These are phyloP conservation scores for Helianthus annuus DNA, from an alignment of 129 eudicot genomes.

Conservation along the genomic window HanXRQr2.0-SUNRISE NC_035437.2:887822-888321, in stretches of 20 bases:
- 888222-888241: constrained; percentile 77
- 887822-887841: constrained; percentile 93
- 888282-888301: constrained; percentile 74
- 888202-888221: constrained; percentile 69
- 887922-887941: constrained; percentile 83
- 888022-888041: constrained; percentile 71
- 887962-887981: constrained; percentile 55
- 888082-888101: constrained; percentile 67
- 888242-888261: constrained; percentile 73
- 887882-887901: constrained; percentile 90
- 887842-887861: constrained; percentile 94
- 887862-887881: constrained; percentile 62
- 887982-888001: constrained; percentile 74
- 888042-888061: constrained; percentile 85
- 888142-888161: constrained; percentile 67
- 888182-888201: constrained; percentile 83
- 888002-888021: constrained; percentile 82
- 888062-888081: constrained; percentile 75
- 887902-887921: constrained; percentile 73
- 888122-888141: constrained; percentile 80
- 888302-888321: constrained; percentile 70
- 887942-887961: constrained; percentile 84
- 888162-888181: constrained; percentile 80
- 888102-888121: constrained; percentile 88
- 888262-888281: constrained; percentile 75